phyloP scores from a whole-genome alignment of 192 early-diverging fungal genomes.

The Jimgerdemannia flammicorona region DNA sequence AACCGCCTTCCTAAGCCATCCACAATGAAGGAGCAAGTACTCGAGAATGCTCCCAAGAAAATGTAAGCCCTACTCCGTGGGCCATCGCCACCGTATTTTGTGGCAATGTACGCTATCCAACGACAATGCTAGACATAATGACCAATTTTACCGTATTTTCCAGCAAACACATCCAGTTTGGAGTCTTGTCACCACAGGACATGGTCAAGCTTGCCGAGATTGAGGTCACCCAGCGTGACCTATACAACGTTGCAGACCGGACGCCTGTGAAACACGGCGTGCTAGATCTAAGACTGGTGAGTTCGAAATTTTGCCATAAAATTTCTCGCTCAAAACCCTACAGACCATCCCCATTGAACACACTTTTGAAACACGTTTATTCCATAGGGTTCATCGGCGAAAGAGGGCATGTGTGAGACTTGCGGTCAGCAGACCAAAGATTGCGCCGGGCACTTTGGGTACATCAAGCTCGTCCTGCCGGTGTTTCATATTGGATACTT shows the following conservation, averaged over 20 bases:
- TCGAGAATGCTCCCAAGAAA: slow-evolving; percentile 66
- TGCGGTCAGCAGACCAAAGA: slow-evolving; percentile 83
- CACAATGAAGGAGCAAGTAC: slow-evolving; percentile 78
- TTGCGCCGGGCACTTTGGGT: slow-evolving; percentile 97
- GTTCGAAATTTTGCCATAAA: too few relatives aligned
- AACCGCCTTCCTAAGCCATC: too few relatives aligned
- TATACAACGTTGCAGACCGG: slow-evolving; percentile 70
- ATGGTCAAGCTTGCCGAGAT: slow-evolving; percentile 87
- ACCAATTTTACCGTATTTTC: too few relatives aligned
- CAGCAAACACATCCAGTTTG: slow-evolving; percentile 87
- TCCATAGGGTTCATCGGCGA: slow-evolving; percentile 85
- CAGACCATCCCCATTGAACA: too few relatives aligned
- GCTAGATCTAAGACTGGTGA: slow-evolving; percentile 84
- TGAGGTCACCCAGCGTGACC: slow-evolving; percentile 86
- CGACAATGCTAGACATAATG: too few relatives aligned
- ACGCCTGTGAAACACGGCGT: slow-evolving; percentile 83
- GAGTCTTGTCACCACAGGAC: slow-evolving; percentile 85
- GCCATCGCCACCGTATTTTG: too few relatives aligned
- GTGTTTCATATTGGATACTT: slow-evolving; percentile 99
- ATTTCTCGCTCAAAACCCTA: too few relatives aligned
- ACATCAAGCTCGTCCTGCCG: slow-evolving; percentile 86
- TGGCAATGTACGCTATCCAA: too few relatives aligned
- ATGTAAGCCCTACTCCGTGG: slow-evolving; percentile 67
- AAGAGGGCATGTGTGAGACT: slow-evolving; percentile 82
- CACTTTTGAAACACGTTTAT: too few relatives aligned